These are phyloP conservation scores for Epichloe uncinata DNA, from an alignment of 2,329 filamentous ascomycete species.

Conservation along the genomic window DNA sequence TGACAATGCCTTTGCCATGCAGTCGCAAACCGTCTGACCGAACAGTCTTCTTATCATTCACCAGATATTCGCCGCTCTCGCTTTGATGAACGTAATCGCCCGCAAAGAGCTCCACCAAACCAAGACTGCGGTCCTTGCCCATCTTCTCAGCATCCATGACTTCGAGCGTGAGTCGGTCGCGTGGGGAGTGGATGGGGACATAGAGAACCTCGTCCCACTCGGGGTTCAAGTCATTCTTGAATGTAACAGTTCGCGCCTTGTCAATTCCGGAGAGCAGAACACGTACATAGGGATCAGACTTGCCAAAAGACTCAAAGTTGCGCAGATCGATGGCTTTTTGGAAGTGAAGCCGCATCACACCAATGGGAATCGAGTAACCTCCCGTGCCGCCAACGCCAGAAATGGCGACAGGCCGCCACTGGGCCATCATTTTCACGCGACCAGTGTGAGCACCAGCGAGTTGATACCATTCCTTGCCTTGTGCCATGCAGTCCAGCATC, in stretches of 20 bases:
- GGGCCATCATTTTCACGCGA: conserved; percentile 76
- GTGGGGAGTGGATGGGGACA: conserved; percentile 71
- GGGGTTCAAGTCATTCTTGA: conserved; percentile 88
- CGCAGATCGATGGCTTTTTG: conserved; percentile 68
- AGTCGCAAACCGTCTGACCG: conserved; percentile 58
- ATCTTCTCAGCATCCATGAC: conserved; percentile 95
- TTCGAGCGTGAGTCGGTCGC: conserved; percentile 77
- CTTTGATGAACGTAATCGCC: conserved; percentile 68
- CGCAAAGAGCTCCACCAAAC: conserved; percentile 62
- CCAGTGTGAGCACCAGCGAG: conserved; percentile 69
- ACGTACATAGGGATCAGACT: conserved; percentile 89
- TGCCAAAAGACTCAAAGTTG: conserved; percentile 90
- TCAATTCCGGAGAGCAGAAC: conserved; percentile 82
- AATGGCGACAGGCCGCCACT: conserved; percentile 91
- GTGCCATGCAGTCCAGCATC: conserved; percentile 78
- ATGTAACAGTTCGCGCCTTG: conserved; percentile 86
- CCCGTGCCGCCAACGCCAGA: conserved; percentile 68
- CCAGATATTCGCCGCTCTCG: conserved; percentile 67
- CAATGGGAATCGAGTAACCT: conserved; percentile 86
- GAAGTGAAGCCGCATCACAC: conserved; percentile 91
- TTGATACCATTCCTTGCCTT: conserved; percentile 95
- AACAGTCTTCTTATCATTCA: conserved; percentile 61
- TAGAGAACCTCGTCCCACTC: conserved; percentile 95
- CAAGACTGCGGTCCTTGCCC: conserved; percentile 79
- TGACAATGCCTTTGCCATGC: conserved; percentile 57